phyloP scores from a whole-genome alignment of 495 filamentous ascomycete species.

The Neurospora sp. region DNA sequence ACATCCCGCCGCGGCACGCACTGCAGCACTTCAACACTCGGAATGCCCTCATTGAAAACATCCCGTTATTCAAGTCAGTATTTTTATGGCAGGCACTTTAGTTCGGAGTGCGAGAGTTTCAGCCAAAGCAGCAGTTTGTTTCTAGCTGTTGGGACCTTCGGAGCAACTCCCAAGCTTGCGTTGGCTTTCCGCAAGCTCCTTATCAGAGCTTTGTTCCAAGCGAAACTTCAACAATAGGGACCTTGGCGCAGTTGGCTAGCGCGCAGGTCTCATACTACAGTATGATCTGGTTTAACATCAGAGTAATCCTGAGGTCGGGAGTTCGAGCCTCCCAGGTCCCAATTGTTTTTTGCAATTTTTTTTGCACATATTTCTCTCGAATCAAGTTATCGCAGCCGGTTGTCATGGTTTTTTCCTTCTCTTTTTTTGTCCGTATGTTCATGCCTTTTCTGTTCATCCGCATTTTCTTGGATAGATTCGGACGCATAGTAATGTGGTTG shows the following conservation, averaged over 20 bases:
- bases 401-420: neutral
- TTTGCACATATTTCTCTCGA: neutral
- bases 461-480: neutral
- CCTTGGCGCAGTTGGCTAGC: neutral
- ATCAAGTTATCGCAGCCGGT: no score
- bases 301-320: neutral
- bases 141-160: no score
- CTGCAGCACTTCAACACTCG: neutral
- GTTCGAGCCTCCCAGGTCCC: neutral
- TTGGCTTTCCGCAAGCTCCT: no score
- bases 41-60: neutral
- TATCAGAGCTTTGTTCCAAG: neutral
- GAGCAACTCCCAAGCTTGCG: no score
- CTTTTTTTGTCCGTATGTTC: neutral
- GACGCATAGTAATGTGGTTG: no score
- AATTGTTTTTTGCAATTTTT: neutral
- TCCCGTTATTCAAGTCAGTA: no score
- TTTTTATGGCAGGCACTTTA: no score
- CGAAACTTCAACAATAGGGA: neutral
- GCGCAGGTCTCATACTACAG: neutral
- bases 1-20: neutral
- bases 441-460: no score
- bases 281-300: neutral
- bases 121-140: no score
- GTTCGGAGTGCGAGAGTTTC: no score